Evolutionary conservation across 129 eudicot species (phyloP), one percentile per base, ranked within the genome.

Genomic region (Escallonia herrerae): DNA sequence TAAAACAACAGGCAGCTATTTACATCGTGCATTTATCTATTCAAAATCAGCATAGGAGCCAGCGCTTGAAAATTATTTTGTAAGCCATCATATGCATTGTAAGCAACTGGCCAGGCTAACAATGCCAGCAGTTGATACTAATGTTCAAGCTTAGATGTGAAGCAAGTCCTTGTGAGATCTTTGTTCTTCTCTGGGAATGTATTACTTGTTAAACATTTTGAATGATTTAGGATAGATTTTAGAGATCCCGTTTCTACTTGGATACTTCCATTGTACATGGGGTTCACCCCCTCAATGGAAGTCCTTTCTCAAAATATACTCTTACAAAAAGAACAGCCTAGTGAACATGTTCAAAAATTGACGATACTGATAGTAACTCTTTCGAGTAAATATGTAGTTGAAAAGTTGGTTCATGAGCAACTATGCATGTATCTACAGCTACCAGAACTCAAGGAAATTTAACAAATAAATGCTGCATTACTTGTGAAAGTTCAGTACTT

Each of bases 401-500:
- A 3, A 12, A 3, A 53, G 49, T 45, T 5, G 6, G 49, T 45
- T 5, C 7, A 45, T 5, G 6, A 45, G 6, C 49, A 45, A 45
- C 7, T 45, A 45, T 45, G 49, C 49, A 45, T 45, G 9, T 45
- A 5, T 59, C 47, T 60, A 44, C 0, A 53, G 58, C 58, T 53
- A 13, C 3, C 58, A 53, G 2, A 53, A 53, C 33, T 12, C n/a
- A 51, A 53, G 4, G 33, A 14, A 4, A 8, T 53, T 53, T 4
- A 13, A 3, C 4, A 53, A 53, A 2, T 11, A 14, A 53, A 13
- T 3, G 3, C 13, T 51, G 4, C 58, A 53, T 57, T 79, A 90
- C 97, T 76, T 81, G 95, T 54, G 76, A 65, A 59, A 59, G 62
- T 43, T 80, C 89, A 76, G 71, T 80, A 50, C 72, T 57, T 67